A percentile compares a stretch with the other conserved stretches of the same genome.
Evolutionary conservation across 78 protist species (phyloP).

Genomic region (Anaeramoeba ignava): DNA sequence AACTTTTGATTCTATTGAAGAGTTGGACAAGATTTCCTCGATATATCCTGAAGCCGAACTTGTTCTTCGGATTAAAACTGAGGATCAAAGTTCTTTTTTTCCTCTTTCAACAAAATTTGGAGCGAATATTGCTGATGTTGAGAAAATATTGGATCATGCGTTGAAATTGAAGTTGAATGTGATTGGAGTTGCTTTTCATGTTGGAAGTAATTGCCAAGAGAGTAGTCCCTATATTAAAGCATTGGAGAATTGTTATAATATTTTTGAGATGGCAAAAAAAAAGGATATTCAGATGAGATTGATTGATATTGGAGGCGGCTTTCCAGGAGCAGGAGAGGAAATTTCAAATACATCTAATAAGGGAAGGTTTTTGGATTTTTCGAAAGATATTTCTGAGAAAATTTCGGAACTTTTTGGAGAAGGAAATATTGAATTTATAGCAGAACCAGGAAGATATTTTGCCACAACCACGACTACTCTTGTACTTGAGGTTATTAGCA

Average conservation of each 20-base stretch:
- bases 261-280: constrained; percentile 31
- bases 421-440: no score
- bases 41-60: constrained; percentile 63
- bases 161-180: constrained; percentile 9
- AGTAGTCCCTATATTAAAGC: constrained; percentile 57
- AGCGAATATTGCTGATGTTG: constrained; percentile 10
- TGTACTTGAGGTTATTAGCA: no score
- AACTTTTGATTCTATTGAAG: constrained; percentile 36
- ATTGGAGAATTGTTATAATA: constrained; percentile 32
- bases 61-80: constrained; percentile 73
- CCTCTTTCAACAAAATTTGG: constrained; percentile 30
- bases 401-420: no score
- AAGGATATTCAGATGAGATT: not conserved
- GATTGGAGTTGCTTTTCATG: constrained; percentile 70
- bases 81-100: constrained; percentile 59
- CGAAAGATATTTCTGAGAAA: no score
- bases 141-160: constrained; percentile 9
- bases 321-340: no score
- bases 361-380: no score
- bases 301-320: no score
- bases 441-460: no score
- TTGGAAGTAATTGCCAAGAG: constrained; percentile 71
- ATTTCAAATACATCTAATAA: no score
- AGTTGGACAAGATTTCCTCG: constrained; percentile 62
- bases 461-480: no score